Evolutionary conservation across 1,284 basidiomycete genomes (phyloP), one percentile per base, ranked within the genome.

Genomic region (Caloboletus firmus): DNA sequence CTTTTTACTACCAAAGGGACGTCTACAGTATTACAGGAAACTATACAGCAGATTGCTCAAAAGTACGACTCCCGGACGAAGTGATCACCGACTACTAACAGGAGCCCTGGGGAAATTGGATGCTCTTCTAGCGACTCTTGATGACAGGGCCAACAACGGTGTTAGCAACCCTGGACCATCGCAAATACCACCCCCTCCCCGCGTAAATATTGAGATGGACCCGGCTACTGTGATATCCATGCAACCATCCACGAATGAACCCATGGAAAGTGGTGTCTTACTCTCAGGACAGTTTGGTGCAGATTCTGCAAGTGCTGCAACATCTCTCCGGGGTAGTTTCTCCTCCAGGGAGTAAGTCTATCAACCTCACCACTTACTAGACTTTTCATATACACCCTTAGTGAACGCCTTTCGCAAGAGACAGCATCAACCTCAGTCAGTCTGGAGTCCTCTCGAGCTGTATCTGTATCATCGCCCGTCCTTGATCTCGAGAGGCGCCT

Each of bases 11-110:
- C 96, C 96, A 0, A 89, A 88, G 64, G 77, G 79, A 15, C 84
- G 96, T 28, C 75, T 99, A 54, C 87, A 87, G 62, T 98, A 98
- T 73, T 99, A 98, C 79, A 89, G 87, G 69, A 95, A 91, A 70
- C 79, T 99, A 1, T 99, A 99, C 67, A 79, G 83, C 43, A 85
- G 91, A 41, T 75, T 99, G 34, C 75, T 98, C 54, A 94, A 91
- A 73, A 93, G 87, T 67, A 96, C 94, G 1, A 84, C 86, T 37
- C 88, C 92, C 8, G 95, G 95, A 13, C 79, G 89, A 62, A 93
- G 87, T 60, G 96, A 98, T 69, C 89, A 98, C 68, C 81, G 81
- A 26, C 74, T 98, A 34, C 79, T 99, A 18, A 76, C 89, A 0
- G 82, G 82, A 7, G 95, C 95, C 7, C 80, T 95, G 61, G 87